Conservation (phyloP, 176 grass and related monocot genomes). For the Cenchrus purpureus region DNA sequence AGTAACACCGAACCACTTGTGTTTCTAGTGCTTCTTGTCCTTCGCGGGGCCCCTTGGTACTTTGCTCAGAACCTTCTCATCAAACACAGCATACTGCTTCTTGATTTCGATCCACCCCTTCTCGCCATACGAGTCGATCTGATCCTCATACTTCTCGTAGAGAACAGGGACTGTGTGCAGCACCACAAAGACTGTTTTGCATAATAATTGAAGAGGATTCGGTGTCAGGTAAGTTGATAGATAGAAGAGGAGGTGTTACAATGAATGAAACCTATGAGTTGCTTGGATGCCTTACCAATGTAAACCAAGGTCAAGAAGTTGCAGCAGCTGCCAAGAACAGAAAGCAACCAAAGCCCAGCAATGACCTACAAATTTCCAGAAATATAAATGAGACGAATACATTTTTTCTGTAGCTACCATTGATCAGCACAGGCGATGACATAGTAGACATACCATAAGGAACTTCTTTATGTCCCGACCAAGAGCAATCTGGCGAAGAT, state of each 20-base stretch:
- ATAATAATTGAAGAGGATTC: slow-evolving; percentile 25
- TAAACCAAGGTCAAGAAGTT: slow-evolving; percentile 97
- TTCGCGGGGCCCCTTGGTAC: slow-evolving; percentile 72
- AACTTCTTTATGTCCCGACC: slow-evolving; percentile 89
- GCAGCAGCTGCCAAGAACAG: slow-evolving; percentile 70
- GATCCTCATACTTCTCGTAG: slow-evolving; percentile 92
- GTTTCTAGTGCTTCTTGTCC: slow-evolving; percentile 83
- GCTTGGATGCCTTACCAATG: slow-evolving; percentile 59
- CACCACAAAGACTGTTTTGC: slow-evolving; percentile 68
- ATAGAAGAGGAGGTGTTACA: background rate
- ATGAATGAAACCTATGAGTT: background rate
- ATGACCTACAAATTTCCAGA: slow-evolving; percentile 60
- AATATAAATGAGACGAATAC: background rate
- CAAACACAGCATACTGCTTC: slow-evolving; percentile 69
- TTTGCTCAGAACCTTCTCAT: slow-evolving; percentile 90
- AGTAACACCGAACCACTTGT: background rate
- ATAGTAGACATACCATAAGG: slow-evolving; percentile 64
- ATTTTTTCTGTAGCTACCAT: background rate
- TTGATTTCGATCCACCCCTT: slow-evolving; percentile 82
- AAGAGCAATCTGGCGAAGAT: slow-evolving; percentile 75
- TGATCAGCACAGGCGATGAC: background rate
- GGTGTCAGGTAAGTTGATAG: slow-evolving; percentile 13
- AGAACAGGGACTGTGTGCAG: slow-evolving; percentile 86
- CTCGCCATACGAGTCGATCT: slow-evolving; percentile 78
- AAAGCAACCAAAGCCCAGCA: slow-evolving; percentile 86